phyloP scores from a whole-genome alignment of 768 basidiomycete species.

The Boletus insuetus region DNA sequence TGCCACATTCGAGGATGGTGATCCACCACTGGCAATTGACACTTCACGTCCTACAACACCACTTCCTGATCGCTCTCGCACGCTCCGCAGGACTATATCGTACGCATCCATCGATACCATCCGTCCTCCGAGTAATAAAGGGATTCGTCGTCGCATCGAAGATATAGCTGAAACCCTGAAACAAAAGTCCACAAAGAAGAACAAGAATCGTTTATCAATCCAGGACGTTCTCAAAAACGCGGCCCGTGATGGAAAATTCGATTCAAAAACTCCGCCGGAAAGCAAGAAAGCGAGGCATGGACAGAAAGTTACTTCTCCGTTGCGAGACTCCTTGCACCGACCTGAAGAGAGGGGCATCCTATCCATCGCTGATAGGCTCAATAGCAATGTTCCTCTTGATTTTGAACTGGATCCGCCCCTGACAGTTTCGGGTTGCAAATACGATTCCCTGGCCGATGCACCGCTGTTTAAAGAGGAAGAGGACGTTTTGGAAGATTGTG shows the following conservation, averaged over 20 bases:
- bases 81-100: constrained; percentile 20
- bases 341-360: background rate
- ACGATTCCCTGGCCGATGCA: background rate
- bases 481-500: background rate
- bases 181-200: constrained; percentile 2
- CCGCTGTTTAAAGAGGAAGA: background rate
- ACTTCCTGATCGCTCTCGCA: background rate
- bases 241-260: background rate
- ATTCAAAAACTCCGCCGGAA: background rate
- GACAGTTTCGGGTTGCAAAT: background rate
- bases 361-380: constrained; percentile 1
- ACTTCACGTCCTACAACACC: background rate
- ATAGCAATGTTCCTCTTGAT: constrained; percentile 1
- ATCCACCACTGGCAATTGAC: background rate
- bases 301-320: background rate
- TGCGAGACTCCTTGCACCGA: background rate
- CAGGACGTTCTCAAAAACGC: background rate
- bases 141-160: constrained; percentile 13
- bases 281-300: background rate
- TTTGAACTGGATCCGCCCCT: background rate
- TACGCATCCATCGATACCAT: constrained; percentile 17
- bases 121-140: constrained; percentile 1
- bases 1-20: background rate
- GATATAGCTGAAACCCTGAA: constrained; percentile 11
- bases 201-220: background rate